These are phyloP conservation scores for Aspergillus steynii DNA, from an alignment of 495 filamentous ascomycete genomes.

Conservation along the genomic window DNA sequence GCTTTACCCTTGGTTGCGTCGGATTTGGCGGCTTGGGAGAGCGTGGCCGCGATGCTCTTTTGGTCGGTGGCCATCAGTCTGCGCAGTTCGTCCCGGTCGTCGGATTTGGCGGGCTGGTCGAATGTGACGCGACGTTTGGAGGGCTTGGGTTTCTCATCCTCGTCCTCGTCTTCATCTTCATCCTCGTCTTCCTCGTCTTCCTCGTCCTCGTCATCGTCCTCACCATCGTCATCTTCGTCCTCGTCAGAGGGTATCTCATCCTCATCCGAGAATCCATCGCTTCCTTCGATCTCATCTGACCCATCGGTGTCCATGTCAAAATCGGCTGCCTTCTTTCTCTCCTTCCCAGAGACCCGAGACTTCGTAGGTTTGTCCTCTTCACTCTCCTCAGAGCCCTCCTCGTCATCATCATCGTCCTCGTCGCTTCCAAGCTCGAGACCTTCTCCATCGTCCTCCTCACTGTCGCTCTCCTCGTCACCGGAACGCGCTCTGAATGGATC, in stretches of 20 bases:
- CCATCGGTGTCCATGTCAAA: conserved; percentile 25
- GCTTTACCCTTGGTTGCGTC: conserved; percentile 85
- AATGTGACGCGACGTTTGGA: conserved; percentile 26
- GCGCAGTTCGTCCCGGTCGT: conserved; percentile 59
- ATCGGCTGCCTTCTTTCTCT: conserved; percentile 15
- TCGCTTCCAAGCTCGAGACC: conserved; percentile 36
- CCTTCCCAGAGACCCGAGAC: conserved; percentile 45
- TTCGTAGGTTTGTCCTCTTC: conserved; percentile 23
- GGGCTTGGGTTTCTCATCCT: conserved; percentile 33
- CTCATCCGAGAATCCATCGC: conserved; percentile 22
- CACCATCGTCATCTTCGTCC: conserved; percentile 28
- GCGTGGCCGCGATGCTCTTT: conserved; percentile 64
- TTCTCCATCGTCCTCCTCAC: conserved; percentile 61
- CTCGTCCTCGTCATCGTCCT: conserved; percentile 42
- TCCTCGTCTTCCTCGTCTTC: conserved; percentile 41
- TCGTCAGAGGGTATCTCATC: conserved; percentile 20
- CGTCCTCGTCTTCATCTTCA: conserved; percentile 35
- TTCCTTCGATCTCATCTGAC: conserved; percentile 22
- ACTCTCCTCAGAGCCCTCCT: conserved; percentile 34
- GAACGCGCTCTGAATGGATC: conserved; percentile 41
- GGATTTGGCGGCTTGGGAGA: conserved; percentile 70
- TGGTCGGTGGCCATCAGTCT: conserved; percentile 72
- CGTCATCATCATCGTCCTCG: conserved; percentile 32
- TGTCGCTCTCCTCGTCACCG: conserved; percentile 46
- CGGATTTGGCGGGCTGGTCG: conserved; percentile 28